A percentile compares a stretch with the other conserved stretches of the same genome.
These are phyloP conservation scores for Tetraselmis striata DNA, from an alignment of 139 green algal species.

Conservation along the genomic window DNA sequence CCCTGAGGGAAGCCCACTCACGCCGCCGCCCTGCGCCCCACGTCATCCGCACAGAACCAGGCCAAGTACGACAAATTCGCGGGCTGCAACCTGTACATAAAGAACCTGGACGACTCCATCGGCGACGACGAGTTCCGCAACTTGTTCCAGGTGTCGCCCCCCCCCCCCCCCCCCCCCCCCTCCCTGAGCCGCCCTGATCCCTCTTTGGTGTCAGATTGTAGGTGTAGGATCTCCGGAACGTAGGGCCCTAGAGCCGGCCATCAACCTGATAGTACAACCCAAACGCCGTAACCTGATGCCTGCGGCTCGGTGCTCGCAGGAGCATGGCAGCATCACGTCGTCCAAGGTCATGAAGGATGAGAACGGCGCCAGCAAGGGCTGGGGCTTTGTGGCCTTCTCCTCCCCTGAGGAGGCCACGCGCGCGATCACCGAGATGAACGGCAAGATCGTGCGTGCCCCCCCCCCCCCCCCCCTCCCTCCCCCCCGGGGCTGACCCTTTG, in stretches of 20 bases:
- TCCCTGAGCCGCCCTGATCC: no score
- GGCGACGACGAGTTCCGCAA: slow-evolving; percentile 46
- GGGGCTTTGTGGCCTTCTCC: slow-evolving; percentile 46
- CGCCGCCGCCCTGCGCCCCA: no score
- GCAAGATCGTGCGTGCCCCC: slow-evolving; percentile 33
- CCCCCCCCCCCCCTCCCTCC: no score
- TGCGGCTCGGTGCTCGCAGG: neutral
- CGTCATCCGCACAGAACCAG: neutral
- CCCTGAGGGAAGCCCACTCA: neutral
- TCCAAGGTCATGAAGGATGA: slow-evolving; percentile 39
- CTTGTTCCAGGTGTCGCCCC: slow-evolving; percentile 21
- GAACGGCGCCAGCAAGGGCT: slow-evolving; percentile 24
- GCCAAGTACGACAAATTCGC: slow-evolving; percentile 1
- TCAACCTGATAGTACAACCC: no score
- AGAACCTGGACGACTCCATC: slow-evolving; percentile 51
- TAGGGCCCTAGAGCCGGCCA: no score
- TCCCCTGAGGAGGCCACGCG: slow-evolving; percentile 41
- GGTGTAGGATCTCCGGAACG: no score
- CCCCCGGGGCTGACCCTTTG: no score
- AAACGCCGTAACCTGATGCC: no score
- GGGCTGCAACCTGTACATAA: slow-evolving; percentile 49
- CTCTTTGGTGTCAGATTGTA: no score
- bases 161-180: no score
- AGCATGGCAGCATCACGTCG: slow-evolving; percentile 53
- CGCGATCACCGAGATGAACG: slow-evolving; percentile 48